A percentile compares a stretch with the other conserved stretches of the same genome.
These are phyloP conservation scores for Boletus huronensis DNA, from an alignment of 768 basidiomycete species.

Conservation along the genomic window DNA sequence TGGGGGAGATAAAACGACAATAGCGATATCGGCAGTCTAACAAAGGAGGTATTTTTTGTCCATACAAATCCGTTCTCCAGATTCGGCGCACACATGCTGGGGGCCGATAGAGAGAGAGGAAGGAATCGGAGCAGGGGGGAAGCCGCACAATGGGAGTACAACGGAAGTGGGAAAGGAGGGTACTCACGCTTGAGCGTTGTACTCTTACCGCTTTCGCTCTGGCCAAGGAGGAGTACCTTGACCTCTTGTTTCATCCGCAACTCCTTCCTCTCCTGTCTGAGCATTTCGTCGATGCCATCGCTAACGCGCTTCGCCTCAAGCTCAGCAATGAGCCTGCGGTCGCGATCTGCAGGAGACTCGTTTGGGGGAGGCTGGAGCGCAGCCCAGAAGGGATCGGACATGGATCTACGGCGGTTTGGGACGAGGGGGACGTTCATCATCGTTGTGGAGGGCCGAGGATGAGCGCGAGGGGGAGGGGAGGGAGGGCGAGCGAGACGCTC, in stretches of 20 bases:
- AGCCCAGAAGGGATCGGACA: slow-evolving; percentile 69
- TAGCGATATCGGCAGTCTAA: neutral
- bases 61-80: neutral
- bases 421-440: slow-evolving; percentile 30
- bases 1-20: slow-evolving; percentile 2
- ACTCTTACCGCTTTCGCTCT: slow-evolving; percentile 88
- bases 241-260: slow-evolving; percentile 62
- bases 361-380: slow-evolving; percentile 67
- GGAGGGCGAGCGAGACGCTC: slow-evolving; percentile 16
- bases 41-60: slow-evolving; percentile 3
- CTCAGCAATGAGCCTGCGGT: slow-evolving; percentile 62
- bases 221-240: slow-evolving; percentile 76
- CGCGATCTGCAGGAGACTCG: slow-evolving; percentile 67
- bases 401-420: slow-evolving; percentile 40
- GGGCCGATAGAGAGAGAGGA: neutral
- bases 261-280: slow-evolving; percentile 62
- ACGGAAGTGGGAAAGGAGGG: slow-evolving; percentile 8
- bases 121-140: neutral
- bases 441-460: slow-evolving; percentile 2
- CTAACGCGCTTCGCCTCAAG: slow-evolving; percentile 68
- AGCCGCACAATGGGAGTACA: neutral
- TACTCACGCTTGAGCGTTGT: slow-evolving; percentile 85
- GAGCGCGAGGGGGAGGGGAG: neutral
- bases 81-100: neutral
- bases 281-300: slow-evolving; percentile 77